phyloP scores from a whole-genome alignment of 73 alveolate species.

The Paramecium pentaurelia region DNA sequence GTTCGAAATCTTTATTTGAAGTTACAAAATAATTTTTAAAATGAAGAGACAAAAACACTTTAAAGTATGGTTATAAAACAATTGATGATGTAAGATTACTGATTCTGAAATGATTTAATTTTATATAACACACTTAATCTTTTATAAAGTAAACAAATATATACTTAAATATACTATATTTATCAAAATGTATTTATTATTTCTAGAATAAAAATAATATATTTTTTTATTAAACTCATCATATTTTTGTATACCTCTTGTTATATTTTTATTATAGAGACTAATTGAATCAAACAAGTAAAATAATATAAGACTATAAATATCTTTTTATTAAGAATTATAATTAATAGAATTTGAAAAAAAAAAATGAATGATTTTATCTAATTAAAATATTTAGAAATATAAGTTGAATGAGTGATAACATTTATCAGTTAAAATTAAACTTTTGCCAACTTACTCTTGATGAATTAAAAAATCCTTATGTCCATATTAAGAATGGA shows the following conservation, averaged over 20 bases:
- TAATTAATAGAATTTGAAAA: not conserved
- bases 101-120: not conserved
- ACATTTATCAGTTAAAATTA: not conserved
- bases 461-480: not conserved
- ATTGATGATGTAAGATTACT: not conserved
- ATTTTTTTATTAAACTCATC: no score
- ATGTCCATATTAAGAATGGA: not conserved
- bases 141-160: not conserved
- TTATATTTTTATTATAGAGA: no score
- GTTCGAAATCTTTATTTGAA: not conserved
- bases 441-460: not conserved
- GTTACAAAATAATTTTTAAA: not conserved
- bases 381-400: not conserved
- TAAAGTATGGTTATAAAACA: not conserved
- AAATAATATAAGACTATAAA: no score
- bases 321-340: no score
- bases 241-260: no score
- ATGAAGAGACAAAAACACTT: not conserved
- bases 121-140: not conserved
- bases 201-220: no score
- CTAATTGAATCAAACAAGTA: no score
- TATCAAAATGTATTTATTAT: not conserved
- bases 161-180: no score
- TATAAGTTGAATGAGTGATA: not conserved
- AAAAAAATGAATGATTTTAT: not conserved